Percentiles rank a stretch among this genome's conserved stretches.
Evolutionary conservation across 495 filamentous ascomycete species (phyloP).

Genomic region (Aspergillus nidulans): DNA sequence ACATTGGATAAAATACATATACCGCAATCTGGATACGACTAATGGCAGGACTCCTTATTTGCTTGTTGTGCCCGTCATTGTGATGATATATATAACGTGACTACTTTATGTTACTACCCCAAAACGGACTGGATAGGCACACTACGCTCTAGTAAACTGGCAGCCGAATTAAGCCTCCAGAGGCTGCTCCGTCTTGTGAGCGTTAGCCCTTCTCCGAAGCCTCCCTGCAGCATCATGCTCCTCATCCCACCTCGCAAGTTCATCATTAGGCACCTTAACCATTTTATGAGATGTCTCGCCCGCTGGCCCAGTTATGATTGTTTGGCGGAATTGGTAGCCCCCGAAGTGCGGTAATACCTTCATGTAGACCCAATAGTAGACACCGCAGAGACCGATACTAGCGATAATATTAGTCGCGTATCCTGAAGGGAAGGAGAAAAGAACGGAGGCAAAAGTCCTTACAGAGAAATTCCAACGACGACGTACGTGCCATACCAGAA

Average conservation of each 20-base stretch:
- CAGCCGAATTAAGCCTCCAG: background rate
- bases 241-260: slow-evolving; percentile 50
- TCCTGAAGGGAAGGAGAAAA: background rate
- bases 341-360: slow-evolving; percentile 45
- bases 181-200: background rate
- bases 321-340: slow-evolving; percentile 51
- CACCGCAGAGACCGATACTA: slow-evolving; percentile 45
- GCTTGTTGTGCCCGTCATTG: too few relatives aligned
- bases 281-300: slow-evolving; percentile 49
- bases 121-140: too few relatives aligned
- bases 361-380: slow-evolving; percentile 57
- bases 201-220: slow-evolving; percentile 2
- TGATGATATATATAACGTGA: too few relatives aligned
- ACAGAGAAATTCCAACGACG: slow-evolving; percentile 53
- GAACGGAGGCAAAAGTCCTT: slow-evolving; percentile 29
- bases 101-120: too few relatives aligned
- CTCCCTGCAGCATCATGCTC: slow-evolving; percentile 51
- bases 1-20: too few relatives aligned
- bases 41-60: too few relatives aligned
- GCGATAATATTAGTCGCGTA: background rate
- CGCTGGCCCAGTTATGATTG: slow-evolving; percentile 44
- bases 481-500: slow-evolving; percentile 67
- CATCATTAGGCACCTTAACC: slow-evolving; percentile 48
- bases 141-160: background rate
- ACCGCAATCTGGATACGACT: too few relatives aligned